Conservation (phyloP, 768 basidiomycete genomes). For the Leucosporidium creatinivorum region DNA sequence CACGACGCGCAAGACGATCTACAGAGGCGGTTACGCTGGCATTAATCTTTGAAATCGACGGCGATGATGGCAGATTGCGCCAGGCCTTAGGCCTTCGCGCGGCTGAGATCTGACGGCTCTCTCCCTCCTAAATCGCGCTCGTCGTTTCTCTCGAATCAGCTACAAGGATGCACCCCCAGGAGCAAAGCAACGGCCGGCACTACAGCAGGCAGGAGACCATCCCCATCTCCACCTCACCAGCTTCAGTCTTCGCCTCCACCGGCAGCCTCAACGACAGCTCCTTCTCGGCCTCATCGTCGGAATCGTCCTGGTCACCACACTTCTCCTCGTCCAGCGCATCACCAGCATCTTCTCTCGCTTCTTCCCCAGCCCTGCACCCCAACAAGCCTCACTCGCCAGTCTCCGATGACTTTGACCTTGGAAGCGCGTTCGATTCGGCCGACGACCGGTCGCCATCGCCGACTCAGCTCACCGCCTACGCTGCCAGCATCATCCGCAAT, state of each 20-base stretch:
- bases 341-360: slow-evolving; percentile 16
- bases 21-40: no score
- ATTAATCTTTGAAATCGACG: no score
- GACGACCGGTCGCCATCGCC: background rate
- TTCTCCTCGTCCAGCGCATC: slow-evolving; percentile 15
- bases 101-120: no score
- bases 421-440: background rate
- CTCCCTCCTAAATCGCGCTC: no score
- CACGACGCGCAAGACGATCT: no score
- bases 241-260: background rate
- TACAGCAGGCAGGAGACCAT: no score
- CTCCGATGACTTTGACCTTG: slow-evolving; percentile 9
- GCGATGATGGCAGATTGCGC: no score
- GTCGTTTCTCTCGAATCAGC: no score
- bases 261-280: background rate
- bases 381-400: slow-evolving; percentile 1
- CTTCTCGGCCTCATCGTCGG: slow-evolving; percentile 3
- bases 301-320: slow-evolving; percentile 12
- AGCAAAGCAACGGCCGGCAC: no score
- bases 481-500: slow-evolving; percentile 29
- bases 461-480: slow-evolving; percentile 29
- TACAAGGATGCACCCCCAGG: no score
- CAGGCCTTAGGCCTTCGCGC: no score
- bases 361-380: slow-evolving; percentile 24
- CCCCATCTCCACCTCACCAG: no score